Conservation (phyloP, 148 eudicot genomes). For the Arbutus unedo region DNA sequence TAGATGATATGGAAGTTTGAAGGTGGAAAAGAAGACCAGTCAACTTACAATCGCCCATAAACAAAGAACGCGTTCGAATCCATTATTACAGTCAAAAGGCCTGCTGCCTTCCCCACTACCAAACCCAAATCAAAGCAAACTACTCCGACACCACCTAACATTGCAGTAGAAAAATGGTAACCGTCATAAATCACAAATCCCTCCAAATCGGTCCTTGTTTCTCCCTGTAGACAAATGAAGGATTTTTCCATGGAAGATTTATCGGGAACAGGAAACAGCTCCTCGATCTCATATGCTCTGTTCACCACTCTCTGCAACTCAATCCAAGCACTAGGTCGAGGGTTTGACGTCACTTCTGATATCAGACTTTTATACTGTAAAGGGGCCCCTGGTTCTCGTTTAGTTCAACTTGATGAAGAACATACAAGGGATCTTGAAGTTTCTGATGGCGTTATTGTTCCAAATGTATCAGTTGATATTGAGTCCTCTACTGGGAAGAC, state of each 20-base stretch:
- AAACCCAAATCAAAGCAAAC: conserved; percentile 11
- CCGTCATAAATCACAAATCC: neutral
- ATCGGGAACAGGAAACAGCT: conserved; percentile 3
- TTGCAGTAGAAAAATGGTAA: conserved; percentile 3
- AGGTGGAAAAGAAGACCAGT: conserved; percentile 13
- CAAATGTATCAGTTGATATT: conserved; percentile 74
- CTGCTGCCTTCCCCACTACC: conserved; percentile 8
- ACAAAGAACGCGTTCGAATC: conserved; percentile 17
- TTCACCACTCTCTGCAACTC: conserved; percentile 65
- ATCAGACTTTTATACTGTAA: conserved; percentile 90
- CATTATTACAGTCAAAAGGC: conserved; percentile 34
- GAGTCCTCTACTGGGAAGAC: conserved; percentile 46
- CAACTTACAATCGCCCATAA: conserved; percentile 3
- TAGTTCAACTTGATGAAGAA: conserved; percentile 68
- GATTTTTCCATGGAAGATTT: conserved; percentile 26
- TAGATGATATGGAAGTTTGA: neutral
- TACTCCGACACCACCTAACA: neutral
- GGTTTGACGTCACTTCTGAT: conserved; percentile 97
- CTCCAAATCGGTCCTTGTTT: conserved; percentile 5
- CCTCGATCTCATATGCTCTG: conserved; percentile 44
- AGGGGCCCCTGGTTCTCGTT: conserved; percentile 75
- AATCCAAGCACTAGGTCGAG: conserved; percentile 88
- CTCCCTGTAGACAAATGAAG: conserved; percentile 17
- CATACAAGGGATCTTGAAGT: conserved; percentile 46
- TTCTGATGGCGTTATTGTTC: conserved; percentile 44